Percentiles rank a stretch among this genome's conserved stretches.
phyloP scores from a whole-genome alignment of 106 monocot genomes.

The Dendrobium chrysotoxum region DNA sequence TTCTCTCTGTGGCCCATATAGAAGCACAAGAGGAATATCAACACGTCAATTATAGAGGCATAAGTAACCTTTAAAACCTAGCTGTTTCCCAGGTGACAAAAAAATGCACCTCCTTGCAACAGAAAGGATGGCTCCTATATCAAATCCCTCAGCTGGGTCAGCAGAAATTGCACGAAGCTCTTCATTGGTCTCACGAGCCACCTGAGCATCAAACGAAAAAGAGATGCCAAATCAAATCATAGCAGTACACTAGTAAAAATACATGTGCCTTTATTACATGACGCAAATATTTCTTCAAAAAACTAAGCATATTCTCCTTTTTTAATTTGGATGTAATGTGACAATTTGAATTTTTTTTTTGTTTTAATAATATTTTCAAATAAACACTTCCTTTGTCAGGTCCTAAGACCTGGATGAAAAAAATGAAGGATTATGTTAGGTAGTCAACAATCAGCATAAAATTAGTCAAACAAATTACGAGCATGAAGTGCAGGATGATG shows the following conservation, averaged over 20 bases:
- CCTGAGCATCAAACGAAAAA: conserved; percentile 18
- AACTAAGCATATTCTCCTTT: no score
- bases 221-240: neutral
- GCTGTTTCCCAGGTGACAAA: conserved; percentile 12
- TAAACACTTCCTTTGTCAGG: no score
- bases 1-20: conserved; percentile 12
- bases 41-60: conserved; percentile 12
- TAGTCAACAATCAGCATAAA: no score
- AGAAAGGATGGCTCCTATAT: conserved; percentile 71
- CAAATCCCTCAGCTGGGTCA: conserved; percentile 77
- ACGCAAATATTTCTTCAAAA: no score
- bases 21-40: conserved; percentile 12
- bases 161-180: conserved; percentile 71
- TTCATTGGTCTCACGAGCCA: conserved; percentile 98
- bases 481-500: no score
- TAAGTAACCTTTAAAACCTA: conserved; percentile 31
- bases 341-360: no score
- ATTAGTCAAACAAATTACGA: no score
- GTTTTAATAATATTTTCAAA: no score
- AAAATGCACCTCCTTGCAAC: conserved; percentile 74
- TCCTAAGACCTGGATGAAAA: no score
- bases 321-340: no score
- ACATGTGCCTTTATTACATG: neutral
- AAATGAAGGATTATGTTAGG: no score
- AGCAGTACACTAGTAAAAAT: neutral